Evolutionary conservation across 177 flowering plant species (phyloP), one percentile per base, ranked within the genome.

Genomic region (Vitis hybrid): DNA sequence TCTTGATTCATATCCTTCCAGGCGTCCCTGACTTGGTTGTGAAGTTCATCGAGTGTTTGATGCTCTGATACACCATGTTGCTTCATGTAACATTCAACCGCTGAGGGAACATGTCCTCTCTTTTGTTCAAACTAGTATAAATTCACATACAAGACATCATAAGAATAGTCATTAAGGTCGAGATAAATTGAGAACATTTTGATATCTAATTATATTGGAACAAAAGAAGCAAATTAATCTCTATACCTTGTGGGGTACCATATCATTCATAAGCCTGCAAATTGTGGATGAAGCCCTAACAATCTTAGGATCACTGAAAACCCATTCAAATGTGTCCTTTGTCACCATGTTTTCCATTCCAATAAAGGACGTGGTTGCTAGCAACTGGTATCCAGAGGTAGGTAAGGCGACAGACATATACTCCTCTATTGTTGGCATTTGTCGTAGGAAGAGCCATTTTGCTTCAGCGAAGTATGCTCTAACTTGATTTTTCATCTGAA

Each of bases 1-100:
- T 67, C 79, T 54, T 70, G 73, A 18, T 79, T 79, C 7, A 73
- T 59, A 62, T 79, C 82, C 29, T 70, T 79, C 82, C 82, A 76
- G 5, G 75, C 79, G 67, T 68, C 45, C 2, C 6, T 26, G 13
- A 79, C 57, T 19, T 50, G 55, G 50, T 73, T 68, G 2, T 20
- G 13, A 2, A 76, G 19, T n/a, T 34, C 74, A 1, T 49, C 39
- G 7, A 53, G 5, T 1, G 73, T 65, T 19, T 70, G 72, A 57
- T 76, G 51, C 50, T 71, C 67, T 10, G 74, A 34, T 0, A 7
- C 68, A 48, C 67, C 68, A 48, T 69, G 26, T 34, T 79, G 66
- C 9, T 67, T 59, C 73, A 68, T 71, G 73, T 70, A 76, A 19
- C 77, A 76, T 19, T 76, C 77, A 9, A 79, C 50, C 0, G 65